These are phyloP conservation scores for Powellomyces hirtus DNA, from an alignment of 192 early-diverging fungal species.

Conservation along the genomic window DNA sequence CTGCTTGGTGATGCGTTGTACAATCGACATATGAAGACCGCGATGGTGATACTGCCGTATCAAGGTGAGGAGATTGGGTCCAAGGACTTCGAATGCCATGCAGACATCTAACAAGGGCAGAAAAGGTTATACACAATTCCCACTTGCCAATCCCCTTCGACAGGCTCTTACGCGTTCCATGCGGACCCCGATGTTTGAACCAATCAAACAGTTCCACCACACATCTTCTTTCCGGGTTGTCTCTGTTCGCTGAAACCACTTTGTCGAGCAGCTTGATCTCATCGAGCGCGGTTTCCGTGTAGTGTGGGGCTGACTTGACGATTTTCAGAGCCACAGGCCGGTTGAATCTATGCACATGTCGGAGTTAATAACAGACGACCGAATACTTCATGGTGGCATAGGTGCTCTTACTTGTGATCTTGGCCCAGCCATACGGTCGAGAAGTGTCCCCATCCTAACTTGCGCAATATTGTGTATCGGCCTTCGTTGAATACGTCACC, in stretches of 20 bases:
- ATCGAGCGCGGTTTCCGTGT: slow-evolving; percentile 93
- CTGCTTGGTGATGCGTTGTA: slow-evolving; percentile 89
- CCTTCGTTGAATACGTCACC: slow-evolving; percentile 78
- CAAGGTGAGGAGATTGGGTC: slow-evolving; percentile 89
- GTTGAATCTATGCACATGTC: slow-evolving; percentile 42
- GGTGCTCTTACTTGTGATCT: slow-evolving; percentile 61
- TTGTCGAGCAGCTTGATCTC: slow-evolving; percentile 92
- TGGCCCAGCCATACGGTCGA: slow-evolving; percentile 95
- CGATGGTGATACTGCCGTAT: slow-evolving; percentile 78
- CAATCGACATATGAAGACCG: slow-evolving; percentile 82
- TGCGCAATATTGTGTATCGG: slow-evolving; percentile 83
- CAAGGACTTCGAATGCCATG: slow-evolving; percentile 98
- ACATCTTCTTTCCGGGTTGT: slow-evolving; percentile 54
- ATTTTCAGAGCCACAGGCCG: slow-evolving; percentile 94
- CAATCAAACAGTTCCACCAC: slow-evolving; percentile 90
- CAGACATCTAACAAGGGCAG: slow-evolving; percentile 63
- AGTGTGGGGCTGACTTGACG: slow-evolving; percentile 93
- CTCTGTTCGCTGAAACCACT: slow-evolving; percentile 65
- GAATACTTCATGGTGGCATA: background rate
- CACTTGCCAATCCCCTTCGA: background rate
- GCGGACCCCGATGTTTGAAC: slow-evolving; percentile 84
- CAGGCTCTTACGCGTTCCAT: slow-evolving; percentile 65
- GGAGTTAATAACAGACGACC: background rate
- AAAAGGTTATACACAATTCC: background rate
- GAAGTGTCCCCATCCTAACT: slow-evolving; percentile 99